Evolutionary conservation across 1,139 yeast species (phyloP).

Genomic region (Diutina rugosa): DNA sequence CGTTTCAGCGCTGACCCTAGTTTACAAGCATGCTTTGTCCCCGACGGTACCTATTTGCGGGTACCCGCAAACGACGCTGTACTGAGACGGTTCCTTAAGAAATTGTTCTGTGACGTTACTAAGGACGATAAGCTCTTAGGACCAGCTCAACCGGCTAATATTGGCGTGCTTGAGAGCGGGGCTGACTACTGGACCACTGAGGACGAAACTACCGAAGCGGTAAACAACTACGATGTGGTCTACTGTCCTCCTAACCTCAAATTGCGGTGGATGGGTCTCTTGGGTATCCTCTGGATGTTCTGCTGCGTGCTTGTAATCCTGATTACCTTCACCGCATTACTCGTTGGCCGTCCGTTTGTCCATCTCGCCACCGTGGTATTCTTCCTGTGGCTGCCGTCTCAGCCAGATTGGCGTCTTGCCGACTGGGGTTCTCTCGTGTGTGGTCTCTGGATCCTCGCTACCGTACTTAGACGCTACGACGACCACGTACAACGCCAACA

Average conservation of each 20-base stretch:
- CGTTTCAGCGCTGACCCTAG: conserved; percentile 28
- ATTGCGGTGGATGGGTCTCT: conserved; percentile 40
- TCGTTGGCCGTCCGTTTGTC: conserved; percentile 28
- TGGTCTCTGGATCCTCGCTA: conserved; percentile 12
- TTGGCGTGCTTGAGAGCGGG: conserved; percentile 4
- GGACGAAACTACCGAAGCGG: conserved; percentile 12
- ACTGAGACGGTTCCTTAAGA: conserved; percentile 48
- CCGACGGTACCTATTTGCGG: conserved; percentile 70
- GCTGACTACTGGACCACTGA: conserved; percentile 30
- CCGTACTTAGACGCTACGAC: conserved; percentile 9
- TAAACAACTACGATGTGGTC: conserved; percentile 49
- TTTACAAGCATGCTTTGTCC: conserved; percentile 43
- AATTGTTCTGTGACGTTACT: conserved; percentile 71
- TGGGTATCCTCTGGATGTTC: conserved; percentile 57
- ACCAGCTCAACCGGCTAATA: conserved; percentile 1
- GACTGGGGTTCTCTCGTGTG: conserved; percentile 14
- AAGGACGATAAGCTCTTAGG: conserved; percentile 53
- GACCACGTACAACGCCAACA: background rate
- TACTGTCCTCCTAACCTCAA: conserved; percentile 78
- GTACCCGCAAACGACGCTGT: conserved; percentile 80
- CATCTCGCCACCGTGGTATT: conserved; percentile 5
- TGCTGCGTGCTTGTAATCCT: conserved; percentile 39
- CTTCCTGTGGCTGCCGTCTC: background rate
- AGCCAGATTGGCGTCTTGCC: conserved; percentile 5
- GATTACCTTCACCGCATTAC: conserved; percentile 18